Percentiles rank a stretch among this genome's conserved stretches.
These are phyloP conservation scores for Aspergillus quadricinctus DNA, from an alignment of 2,329 filamentous ascomycete species.

Conservation along the genomic window DNA sequence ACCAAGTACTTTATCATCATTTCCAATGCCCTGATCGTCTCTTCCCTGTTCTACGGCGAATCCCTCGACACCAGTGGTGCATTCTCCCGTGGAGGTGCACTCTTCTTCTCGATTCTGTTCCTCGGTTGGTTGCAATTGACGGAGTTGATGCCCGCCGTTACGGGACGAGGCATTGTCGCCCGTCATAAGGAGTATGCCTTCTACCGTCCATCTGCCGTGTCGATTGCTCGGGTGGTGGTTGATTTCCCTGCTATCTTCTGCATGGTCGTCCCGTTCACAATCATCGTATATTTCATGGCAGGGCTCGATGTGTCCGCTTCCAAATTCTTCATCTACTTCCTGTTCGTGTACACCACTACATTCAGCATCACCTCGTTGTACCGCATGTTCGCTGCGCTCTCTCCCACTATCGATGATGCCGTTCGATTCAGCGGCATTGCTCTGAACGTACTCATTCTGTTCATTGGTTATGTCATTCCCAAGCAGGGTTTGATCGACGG, in stretches of 20 bases:
- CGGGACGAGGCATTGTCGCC: conserved; percentile 64
- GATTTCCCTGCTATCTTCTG: conserved; percentile 59
- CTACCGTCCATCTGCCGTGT: conserved; percentile 64
- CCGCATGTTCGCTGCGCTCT: conserved; percentile 62
- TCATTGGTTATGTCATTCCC: conserved; percentile 64
- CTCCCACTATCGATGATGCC: conserved; percentile 61
- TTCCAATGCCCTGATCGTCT: conserved; percentile 69
- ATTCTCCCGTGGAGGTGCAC: conserved; percentile 58
- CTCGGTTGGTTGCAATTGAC: conserved; percentile 68
- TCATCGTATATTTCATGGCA: conserved; percentile 64
- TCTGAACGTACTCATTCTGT: conserved; percentile 60
- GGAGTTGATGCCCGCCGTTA: conserved; percentile 73
- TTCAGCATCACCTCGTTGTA: conserved; percentile 62
- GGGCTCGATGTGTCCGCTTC: conserved; percentile 54
- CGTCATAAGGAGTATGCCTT: conserved; percentile 66
- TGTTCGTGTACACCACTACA: conserved; percentile 61
- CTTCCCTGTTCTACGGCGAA: conserved; percentile 72
- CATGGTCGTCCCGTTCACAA: conserved; percentile 56
- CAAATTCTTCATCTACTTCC: conserved; percentile 63
- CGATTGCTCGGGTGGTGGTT: conserved; percentile 57
- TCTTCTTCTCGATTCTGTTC: conserved; percentile 66
- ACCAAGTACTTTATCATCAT: conserved; percentile 79
- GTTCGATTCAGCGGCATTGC: conserved; percentile 60
- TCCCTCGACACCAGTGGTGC: conserved; percentile 56
- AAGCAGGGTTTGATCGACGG: conserved; percentile 55